Evolutionary conservation across 768 basidiomycete species (phyloP), one percentile per base, ranked within the genome.

Genomic region (Boletales sp.): DNA sequence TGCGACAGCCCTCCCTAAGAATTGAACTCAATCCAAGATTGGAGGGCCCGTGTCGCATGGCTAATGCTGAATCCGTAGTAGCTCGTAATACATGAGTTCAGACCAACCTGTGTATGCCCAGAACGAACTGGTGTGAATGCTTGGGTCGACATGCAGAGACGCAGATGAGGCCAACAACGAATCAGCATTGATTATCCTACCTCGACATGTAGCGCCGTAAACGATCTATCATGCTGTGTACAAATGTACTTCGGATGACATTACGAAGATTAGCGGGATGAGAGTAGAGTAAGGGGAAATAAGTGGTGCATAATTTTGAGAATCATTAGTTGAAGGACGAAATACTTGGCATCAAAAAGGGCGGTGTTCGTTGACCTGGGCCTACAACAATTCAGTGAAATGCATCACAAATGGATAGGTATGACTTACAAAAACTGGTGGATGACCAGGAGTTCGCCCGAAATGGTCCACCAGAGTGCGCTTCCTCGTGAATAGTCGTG

Each of bases 161-260:
- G 31, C 17, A 36, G 10, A 18, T 35, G 21, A 17, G 19, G n/a
- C 17, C n/a, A 17, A n/a, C 7, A 37, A 37, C 8, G 2, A 37
- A 36, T 15, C 13, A 4, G 18, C 10, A 13, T 54, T 15, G 31
- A 43, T 41, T 44, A 14, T 57, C 48, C 48, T 57, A 58, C 58
- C 50, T 49, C 41, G 15, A 45, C n/a, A 19, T 37, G 39, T 29
- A 39, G 9, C 8, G n/a, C 21, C 14, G 35, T 8, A 40, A 34
- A 18, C 24, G 5, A 24, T 24, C 14, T 42, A 31, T 24, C 19
- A 38, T 21, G 24, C 15, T 32, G 36, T 43, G 31, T 18, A 27
- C 17, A 18, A 49, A 49, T 15, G 19, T 18, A 11, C 11, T 29
- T 43, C 14, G 6, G n/a, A 11, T 17, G 27, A 4, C 14, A 18